Conservation (phyloP, 106 monocot genomes). For the Chionographis japonica region DNA sequence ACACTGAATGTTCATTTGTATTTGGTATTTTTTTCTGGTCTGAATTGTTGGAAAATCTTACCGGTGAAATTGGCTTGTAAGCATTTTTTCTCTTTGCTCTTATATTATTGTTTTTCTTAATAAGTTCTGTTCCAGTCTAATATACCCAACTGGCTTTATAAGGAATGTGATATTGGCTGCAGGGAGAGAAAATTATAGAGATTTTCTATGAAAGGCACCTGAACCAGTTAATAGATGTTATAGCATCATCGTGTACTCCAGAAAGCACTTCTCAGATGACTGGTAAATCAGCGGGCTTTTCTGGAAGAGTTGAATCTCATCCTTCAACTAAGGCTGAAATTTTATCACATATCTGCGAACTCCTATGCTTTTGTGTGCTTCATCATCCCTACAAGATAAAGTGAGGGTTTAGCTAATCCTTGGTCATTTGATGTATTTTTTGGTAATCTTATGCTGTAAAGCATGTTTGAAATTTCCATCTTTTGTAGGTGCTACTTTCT, state of each 20-base stretch:
- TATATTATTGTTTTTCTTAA: background rate
- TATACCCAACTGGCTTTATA: background rate
- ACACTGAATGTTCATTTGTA: slow-evolving; percentile 1
- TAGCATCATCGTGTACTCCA: slow-evolving; percentile 65
- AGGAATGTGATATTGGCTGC: slow-evolving; percentile 18
- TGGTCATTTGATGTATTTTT: no score
- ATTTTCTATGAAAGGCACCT: slow-evolving; percentile 91
- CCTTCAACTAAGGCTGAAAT: slow-evolving; percentile 73
- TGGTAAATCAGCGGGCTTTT: slow-evolving; percentile 17
- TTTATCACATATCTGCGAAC: slow-evolving; percentile 87
- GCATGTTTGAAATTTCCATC: background rate
- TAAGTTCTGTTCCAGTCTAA: background rate
- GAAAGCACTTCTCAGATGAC: slow-evolving; percentile 22
- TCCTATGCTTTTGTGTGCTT: slow-evolving; percentile 87
- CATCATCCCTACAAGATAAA: slow-evolving; percentile 95
- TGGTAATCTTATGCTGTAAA: no score
- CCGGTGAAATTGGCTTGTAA: slow-evolving; percentile 8
- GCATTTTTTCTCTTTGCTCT: background rate
- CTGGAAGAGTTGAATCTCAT: slow-evolving; percentile 18
- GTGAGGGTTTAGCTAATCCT: slow-evolving; percentile 22
- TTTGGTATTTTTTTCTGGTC: slow-evolving; percentile 3
- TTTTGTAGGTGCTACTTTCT: slow-evolving; percentile 71
- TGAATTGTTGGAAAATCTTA: slow-evolving; percentile 4
- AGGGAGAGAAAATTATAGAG: slow-evolving; percentile 85
- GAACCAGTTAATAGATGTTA: slow-evolving; percentile 74